Percentiles rank a stretch among this genome's conserved stretches.
Evolutionary conservation across 495 filamentous ascomycete genomes (phyloP).

Genomic region (Penicillium paxilli): DNA sequence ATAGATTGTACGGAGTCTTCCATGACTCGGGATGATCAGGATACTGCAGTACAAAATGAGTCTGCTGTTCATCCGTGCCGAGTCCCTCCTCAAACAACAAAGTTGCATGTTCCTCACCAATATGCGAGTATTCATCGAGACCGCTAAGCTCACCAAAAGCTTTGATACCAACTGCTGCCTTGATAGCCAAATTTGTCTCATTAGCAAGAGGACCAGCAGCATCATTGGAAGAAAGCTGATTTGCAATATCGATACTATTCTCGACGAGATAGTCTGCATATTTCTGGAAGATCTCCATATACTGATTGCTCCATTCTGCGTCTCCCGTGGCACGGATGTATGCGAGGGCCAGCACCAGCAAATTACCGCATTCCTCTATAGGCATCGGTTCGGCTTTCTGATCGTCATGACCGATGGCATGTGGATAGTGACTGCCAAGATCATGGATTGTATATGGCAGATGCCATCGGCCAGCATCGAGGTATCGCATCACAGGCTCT

Average conservation of each 20-base stretch:
- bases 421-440: conserved; percentile 46
- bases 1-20: conserved; percentile 48
- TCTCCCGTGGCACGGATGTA: conserved; percentile 46
- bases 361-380: conserved; percentile 48
- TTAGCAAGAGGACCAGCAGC: conserved; percentile 50
- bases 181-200: conserved; percentile 59
- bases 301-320: conserved; percentile 31
- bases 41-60: conserved; percentile 48
- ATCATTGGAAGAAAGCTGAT: conserved; percentile 58
- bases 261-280: conserved; percentile 56
- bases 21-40: conserved; percentile 35
- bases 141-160: conserved; percentile 47
- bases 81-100: conserved; percentile 39
- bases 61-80: conserved; percentile 33
- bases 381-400: conserved; percentile 47
- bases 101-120: conserved; percentile 39
- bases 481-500: conserved; percentile 51
- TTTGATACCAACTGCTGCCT: conserved; percentile 54
- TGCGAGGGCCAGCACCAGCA: conserved; percentile 44
- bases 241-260: conserved; percentile 46
- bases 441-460: conserved; percentile 48
- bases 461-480: conserved; percentile 44
- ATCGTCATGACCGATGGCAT: conserved; percentile 49
- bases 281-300: conserved; percentile 33
- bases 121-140: conserved; percentile 35